These are phyloP conservation scores for Sutorius eximius DNA, from an alignment of 1,284 basidiomycete species.

Conservation along the genomic window DNA sequence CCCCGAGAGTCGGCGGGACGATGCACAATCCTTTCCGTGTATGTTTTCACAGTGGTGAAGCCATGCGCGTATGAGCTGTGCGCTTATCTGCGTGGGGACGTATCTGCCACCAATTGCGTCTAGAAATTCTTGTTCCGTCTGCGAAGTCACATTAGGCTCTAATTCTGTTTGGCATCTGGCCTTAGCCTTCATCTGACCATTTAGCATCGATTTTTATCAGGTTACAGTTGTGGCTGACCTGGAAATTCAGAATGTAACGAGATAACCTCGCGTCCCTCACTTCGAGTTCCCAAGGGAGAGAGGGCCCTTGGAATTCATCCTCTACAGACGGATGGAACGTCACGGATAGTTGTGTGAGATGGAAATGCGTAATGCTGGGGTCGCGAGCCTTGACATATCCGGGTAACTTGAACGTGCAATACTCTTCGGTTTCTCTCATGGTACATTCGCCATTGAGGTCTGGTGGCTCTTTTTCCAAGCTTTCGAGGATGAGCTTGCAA, in stretches of 20 bases:
- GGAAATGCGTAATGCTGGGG: constrained; percentile 15
- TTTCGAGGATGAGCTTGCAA: constrained; percentile 15
- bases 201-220: background rate
- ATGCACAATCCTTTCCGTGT: constrained; percentile 11
- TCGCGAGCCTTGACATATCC: constrained; percentile 2
- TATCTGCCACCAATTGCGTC: constrained; percentile 15
- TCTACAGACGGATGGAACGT: background rate
- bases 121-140: constrained; percentile 12
- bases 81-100: constrained; percentile 1
- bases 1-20: background rate
- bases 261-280: background rate
- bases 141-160: background rate
- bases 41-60: constrained; percentile 18
- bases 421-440: constrained; percentile 1
- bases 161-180: background rate
- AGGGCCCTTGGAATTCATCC: constrained; percentile 1
- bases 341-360: constrained; percentile 12
- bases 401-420: constrained; percentile 15
- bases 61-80: constrained; percentile 14
- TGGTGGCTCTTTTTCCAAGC: constrained; percentile 15
- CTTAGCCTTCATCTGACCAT: constrained; percentile 4
- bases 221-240: constrained; percentile 3
- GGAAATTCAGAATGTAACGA: constrained; percentile 9
- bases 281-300: constrained; percentile 16
- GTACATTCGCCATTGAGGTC: constrained; percentile 8